Base-by-base conservation (phyloP, 805 yeast species). In the Groenewaldozyma salmanticensis region DNA sequence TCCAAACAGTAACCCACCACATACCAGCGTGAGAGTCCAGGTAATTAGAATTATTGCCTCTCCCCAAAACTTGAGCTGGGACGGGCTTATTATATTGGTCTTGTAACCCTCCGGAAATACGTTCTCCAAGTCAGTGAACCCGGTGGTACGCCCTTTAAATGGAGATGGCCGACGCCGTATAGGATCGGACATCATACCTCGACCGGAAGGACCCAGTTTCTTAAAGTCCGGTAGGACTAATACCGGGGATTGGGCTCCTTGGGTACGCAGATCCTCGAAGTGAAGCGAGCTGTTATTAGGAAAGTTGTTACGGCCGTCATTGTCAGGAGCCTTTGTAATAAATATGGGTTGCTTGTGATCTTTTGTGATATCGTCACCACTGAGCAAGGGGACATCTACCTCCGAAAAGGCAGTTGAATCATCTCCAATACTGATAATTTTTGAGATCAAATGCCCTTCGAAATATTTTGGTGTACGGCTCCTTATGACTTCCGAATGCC, bases 1-100 rank as follows among this genome's bases (percentile, higher is more conserved):
- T 5, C 51, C 49, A 4, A 49, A 29, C 1, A 51, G 27, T 4
- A 42, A 31, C n/a, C 33, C 42, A 29, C 49, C 29, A 16, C 44
- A 45, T n/a, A 42, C 17, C 6, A 42, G 19, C 27, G 42, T 37
- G 5, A 37, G 21, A 6, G 31, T 16, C 52, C 51, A 49, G 7
- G 46, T 46, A n/a, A 19, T 27, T 6, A 38, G 37, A 29, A 51
- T 33, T 13, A 50, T 29, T 4, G 37, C 16, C 38, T 32, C 18
- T 9, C 47, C 47, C 32, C 29, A 42, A 13, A 37, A 22, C 32
- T 35, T 32, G 18, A 38, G 11, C 9, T 27, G 18, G 11, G 16
- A 11, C 5, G 37, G n/a, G 13, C 17, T 33, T 18, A 31, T 7
- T 17, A 18, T n/a, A 17, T 17, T 16, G 15, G 39, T 36, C 6